Base-by-base conservation (phyloP, 2,329 filamentous ascomycete species). In the Drechslerella stenobrocha region DNA sequence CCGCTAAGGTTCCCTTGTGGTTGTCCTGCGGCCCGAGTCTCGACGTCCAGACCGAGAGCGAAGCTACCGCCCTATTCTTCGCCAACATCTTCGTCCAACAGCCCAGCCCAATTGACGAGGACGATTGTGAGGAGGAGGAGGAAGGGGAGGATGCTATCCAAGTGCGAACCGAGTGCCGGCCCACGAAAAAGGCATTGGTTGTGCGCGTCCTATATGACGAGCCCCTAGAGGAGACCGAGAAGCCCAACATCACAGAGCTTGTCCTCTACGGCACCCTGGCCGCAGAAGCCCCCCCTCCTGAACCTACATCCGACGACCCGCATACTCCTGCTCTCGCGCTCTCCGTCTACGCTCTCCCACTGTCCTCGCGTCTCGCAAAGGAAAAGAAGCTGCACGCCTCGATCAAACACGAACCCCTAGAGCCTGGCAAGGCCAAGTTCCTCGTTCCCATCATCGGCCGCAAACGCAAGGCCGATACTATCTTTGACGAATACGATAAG, bases 401-500 rank as follows among this genome's bases (percentile, higher is more conserved):
- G 2, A 37, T 67, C 28, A 67, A 67, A 15, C 11, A 20, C 8
- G 63, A 67, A 47, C 45, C 63, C 2, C 24, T 60, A 4, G 63
- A 67, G 5, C 55, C 53, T 1, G 37, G 37, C 11, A 67, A 51
- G 24, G 55, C 63, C 18, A 60, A 32, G 37, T 56, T 67, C 35
- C 28, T 67, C 34, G 44, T 42, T 7, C 55, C 63, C 3, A 51
- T 67, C 44, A 67, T 67, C 22, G 63, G 63, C 26, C 55, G 55
- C 22, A 67, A 67, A 60, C 63, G 63, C n/a, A 67, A 67, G 23
- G 46, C 28, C 11, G 55, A 55, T 18, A 20, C 50, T 4, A 42
- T 60, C 35, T 60, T 67, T 51, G 52, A 44, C 20, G 55, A 60
- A 56, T 67, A 67, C 50, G 63, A 67, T 18, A 67, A 52, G 20